phyloP scores from a whole-genome alignment of 2,329 filamentous ascomycete species.

The Mycocentrospora acerina region DNA sequence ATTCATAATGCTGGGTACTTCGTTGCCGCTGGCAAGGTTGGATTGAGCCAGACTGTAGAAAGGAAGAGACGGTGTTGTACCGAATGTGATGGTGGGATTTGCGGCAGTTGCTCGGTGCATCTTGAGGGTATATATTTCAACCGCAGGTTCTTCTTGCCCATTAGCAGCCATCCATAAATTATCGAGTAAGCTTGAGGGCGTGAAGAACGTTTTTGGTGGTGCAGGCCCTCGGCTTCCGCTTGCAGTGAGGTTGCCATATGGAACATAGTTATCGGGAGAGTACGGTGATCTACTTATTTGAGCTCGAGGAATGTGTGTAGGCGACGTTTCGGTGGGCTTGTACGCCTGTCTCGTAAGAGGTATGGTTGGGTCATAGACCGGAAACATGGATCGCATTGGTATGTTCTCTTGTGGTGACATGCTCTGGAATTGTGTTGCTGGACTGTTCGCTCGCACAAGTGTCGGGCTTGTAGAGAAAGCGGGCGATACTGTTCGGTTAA shows the following conservation, averaged over 20 bases:
- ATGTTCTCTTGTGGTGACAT: constrained; percentile 37
- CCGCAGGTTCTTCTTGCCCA: constrained; percentile 57
- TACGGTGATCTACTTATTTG: constrained; percentile 69
- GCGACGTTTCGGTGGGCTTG: constrained; percentile 66
- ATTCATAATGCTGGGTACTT: constrained; percentile 52
- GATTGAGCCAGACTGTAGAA: constrained; percentile 70
- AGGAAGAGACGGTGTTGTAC: constrained; percentile 67
- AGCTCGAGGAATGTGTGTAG: constrained; percentile 63
- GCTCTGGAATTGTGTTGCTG: constrained; percentile 28
- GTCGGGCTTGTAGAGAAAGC: constrained; percentile 40
- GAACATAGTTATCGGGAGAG: constrained; percentile 51
- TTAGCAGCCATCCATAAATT: constrained; percentile 70
- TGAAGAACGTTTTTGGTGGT: constrained; percentile 40
- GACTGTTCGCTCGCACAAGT: constrained; percentile 41
- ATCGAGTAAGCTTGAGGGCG: constrained; percentile 62
- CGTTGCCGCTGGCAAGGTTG: constrained; percentile 47
- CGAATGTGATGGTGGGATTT: constrained; percentile 58
- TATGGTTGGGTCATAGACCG: constrained; percentile 68
- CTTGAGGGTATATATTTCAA: constrained; percentile 41
- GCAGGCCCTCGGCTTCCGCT: constrained; percentile 22
- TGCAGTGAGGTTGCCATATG: constrained; percentile 37
- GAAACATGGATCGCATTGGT: constrained; percentile 72
- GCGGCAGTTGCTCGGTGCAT: constrained; percentile 49
- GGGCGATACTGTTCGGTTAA: constrained; percentile 35
- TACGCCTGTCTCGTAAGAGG: constrained; percentile 70